Conservation (phyloP, 768 basidiomycete species). For the Boletus rufocinnamomeus region DNA sequence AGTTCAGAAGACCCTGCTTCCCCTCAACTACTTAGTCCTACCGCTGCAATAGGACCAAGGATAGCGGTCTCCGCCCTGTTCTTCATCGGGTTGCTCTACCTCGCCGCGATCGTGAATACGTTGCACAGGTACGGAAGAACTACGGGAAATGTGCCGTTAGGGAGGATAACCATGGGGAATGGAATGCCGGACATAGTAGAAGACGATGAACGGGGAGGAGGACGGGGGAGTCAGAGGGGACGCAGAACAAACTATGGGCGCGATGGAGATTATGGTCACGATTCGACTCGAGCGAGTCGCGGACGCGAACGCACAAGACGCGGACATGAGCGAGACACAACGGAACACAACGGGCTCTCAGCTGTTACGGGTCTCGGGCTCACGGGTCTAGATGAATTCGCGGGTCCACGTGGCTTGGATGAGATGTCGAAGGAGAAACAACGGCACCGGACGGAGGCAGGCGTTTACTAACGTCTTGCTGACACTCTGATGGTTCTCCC, state of each 20-base stretch:
- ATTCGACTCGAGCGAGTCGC: conserved; percentile 3
- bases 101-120: conserved; percentile 60
- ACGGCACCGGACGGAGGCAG: conserved; percentile 1
- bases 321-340: conserved; percentile 3
- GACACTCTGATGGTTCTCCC: neutral
- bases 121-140: conserved; percentile 56
- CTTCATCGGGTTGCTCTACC: conserved; percentile 59
- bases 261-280: conserved; percentile 1
- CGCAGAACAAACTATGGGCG: neutral
- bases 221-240: conserved; percentile 7
- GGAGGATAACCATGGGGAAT: neutral
- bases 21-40: conserved; percentile 39
- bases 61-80: conserved; percentile 57
- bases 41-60: conserved; percentile 51
- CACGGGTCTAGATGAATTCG: conserved; percentile 23
- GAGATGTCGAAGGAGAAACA: conserved; percentile 21
- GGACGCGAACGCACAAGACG: conserved; percentile 16
- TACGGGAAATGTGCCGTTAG: neutral
- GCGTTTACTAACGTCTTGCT: neutral
- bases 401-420: conserved; percentile 9
- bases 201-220: conserved; percentile 2
- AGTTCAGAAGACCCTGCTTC: conserved; percentile 41
- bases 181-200: neutral
- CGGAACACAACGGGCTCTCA: conserved; percentile 23
- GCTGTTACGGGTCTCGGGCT: conserved; percentile 34